A percentile compares a stretch with the other conserved stretches of the same genome.
Evolutionary conservation across 495 filamentous ascomycete genomes (phyloP).

Genomic region (Penicillium salamii): DNA sequence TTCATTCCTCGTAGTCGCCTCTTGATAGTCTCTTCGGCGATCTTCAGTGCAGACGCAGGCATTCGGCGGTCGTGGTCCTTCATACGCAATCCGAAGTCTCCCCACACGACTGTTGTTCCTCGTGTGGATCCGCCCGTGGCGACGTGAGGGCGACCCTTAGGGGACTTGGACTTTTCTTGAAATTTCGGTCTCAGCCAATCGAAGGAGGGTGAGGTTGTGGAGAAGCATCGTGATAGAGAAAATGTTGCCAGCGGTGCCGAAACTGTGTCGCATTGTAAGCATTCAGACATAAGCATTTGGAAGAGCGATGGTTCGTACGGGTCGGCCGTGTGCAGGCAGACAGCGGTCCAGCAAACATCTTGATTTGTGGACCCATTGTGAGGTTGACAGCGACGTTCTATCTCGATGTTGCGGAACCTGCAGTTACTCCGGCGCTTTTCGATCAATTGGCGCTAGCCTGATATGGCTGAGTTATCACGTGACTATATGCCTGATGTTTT

Average conservation of each 20-base stretch:
- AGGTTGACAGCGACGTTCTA: slow-evolving; percentile 13
- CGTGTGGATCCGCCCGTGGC: slow-evolving; percentile 85
- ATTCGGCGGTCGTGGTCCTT: slow-evolving; percentile 88
- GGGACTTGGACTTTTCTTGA: slow-evolving; percentile 74
- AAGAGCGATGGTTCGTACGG: slow-evolving; percentile 23
- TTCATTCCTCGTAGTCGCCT: slow-evolving; percentile 84
- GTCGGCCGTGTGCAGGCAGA: slow-evolving; percentile 35
- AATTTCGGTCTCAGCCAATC: slow-evolving; percentile 82
- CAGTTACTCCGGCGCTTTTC: slow-evolving; percentile 30
- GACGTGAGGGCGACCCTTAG: slow-evolving; percentile 85
- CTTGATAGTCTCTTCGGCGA: slow-evolving; percentile 90
- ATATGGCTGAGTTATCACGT: slow-evolving; percentile 27
- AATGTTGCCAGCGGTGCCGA: slow-evolving; percentile 29
- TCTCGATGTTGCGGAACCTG: slow-evolving; percentile 11
- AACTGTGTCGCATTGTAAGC: slow-evolving; percentile 31
- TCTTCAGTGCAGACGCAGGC: slow-evolving; percentile 79
- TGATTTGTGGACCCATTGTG: slow-evolving; percentile 39
- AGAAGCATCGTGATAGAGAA: slow-evolving; percentile 61
- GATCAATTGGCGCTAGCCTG: slow-evolving; percentile 25
- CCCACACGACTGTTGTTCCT: slow-evolving; percentile 94
- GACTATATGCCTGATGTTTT: not conserved
- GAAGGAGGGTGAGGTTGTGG: slow-evolving; percentile 58
- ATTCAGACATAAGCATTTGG: slow-evolving; percentile 7
- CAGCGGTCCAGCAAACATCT: slow-evolving; percentile 38
- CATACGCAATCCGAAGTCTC: slow-evolving; percentile 94